Conservation (phyloP, 257 asterid species). For the Avicennia marina region DNA sequence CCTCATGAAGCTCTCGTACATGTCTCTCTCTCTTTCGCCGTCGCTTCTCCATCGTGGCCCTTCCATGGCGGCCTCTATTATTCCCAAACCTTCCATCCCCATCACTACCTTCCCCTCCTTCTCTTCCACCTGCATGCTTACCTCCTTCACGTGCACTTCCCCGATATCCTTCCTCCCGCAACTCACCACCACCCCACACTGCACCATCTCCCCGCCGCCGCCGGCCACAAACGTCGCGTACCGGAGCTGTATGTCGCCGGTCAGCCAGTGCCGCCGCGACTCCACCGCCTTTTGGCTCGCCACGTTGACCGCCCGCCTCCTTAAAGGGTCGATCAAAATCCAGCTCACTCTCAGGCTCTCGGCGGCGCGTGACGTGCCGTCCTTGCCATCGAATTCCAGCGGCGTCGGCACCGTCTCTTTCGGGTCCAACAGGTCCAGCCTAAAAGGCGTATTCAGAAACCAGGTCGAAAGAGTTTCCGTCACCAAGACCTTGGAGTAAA, state of each 20-base stretch:
- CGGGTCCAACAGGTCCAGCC: no score
- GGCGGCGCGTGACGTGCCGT: slow-evolving; percentile 19
- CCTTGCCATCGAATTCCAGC: slow-evolving; percentile 19
- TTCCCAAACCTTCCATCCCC: slow-evolving; percentile 50
- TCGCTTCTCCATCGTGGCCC: slow-evolving; percentile 36
- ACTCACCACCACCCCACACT: slow-evolving; percentile 41
- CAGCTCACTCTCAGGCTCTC: slow-evolving; percentile 55
- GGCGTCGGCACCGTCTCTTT: not conserved
- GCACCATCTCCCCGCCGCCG: slow-evolving; percentile 37
- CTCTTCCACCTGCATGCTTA: slow-evolving; percentile 58
- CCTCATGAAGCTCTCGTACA: slow-evolving; percentile 34
- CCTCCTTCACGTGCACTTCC: slow-evolving; percentile 51
- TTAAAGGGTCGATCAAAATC: slow-evolving; percentile 55
- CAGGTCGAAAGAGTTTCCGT: no score
- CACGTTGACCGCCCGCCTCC: slow-evolving; percentile 43
- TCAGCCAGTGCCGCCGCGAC: slow-evolving; percentile 49
- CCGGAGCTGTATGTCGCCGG: no score
- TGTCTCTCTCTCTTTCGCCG: slow-evolving; percentile 27
- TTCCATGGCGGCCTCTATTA: slow-evolving; percentile 41
- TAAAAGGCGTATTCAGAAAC: no score
- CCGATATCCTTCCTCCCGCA: slow-evolving; percentile 53
- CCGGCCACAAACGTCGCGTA: no score
- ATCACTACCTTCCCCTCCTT: slow-evolving; percentile 40
- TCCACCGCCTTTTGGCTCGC: slow-evolving; percentile 54
- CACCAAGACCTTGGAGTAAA: no score